Base-by-base conservation (phyloP, 2,329 filamentous ascomycete genomes). In the Botrytis aclada region DNA sequence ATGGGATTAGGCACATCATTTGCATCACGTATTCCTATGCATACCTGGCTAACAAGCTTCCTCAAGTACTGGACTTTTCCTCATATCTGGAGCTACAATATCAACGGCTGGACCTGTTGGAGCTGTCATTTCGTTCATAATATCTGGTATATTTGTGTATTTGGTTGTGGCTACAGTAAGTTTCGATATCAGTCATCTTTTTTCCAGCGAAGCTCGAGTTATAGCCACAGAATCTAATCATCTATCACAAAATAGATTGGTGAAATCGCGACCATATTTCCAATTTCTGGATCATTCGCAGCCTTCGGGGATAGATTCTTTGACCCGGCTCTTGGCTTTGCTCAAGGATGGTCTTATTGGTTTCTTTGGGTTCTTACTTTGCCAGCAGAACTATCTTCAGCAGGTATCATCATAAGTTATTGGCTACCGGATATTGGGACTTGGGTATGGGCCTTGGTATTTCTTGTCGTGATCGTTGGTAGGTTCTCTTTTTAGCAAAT, bases 271-370 rank as follows among this genome's bases (percentile, higher is more conserved):
- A 69, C 47, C 14, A 56, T 69, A 37, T 69, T 69, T 56, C 65
- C 47, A 22, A 22, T 69, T 43, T 69, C 47, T 9, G 92, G 92
- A 7, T 89, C 90, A 0, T 93, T 94, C 77, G 89, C 89, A n/a
- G 88, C 87, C 16, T 86, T 93, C 51, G 89, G 89, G 0, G 89
- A 92, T 76, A 86, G 92, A 16, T 91, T 94, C 76, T 88, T 93
- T 47, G 91, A 93, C 79, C 88, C 89, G 78, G 90, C 90, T 0
- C 90, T 93, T 77, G 88, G 87, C 14, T 88, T 90, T 58, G 90
- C 89, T 1, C 85, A 93, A 0, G 90, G 90, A 8, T 78, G 80
- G 76, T 77, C 79, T 41, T 80, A 81, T 72, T 69, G 65, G 65
- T 69, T 58, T 69, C 39, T 69, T 16, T 58, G 65, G 65, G 65